Conservation (phyloP, 768 basidiomycete species). For the Lactifluus subvellereus region DNA sequence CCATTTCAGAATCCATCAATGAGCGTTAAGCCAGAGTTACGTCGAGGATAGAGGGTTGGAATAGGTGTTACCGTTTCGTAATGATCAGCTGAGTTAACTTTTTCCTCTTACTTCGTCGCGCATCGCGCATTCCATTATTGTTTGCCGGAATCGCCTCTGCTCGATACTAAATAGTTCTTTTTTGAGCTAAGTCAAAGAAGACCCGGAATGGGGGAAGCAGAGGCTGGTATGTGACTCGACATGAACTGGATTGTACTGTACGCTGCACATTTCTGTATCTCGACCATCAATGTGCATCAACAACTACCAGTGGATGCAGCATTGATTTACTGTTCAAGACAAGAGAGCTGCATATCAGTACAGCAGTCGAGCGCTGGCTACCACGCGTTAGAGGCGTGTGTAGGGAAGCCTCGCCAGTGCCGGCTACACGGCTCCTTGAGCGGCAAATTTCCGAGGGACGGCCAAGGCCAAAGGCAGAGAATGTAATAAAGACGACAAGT, state of each 20-base stretch:
- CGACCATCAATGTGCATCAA: background rate
- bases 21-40: slow-evolving; percentile 18
- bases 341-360: slow-evolving; percentile 1
- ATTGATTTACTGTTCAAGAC: background rate
- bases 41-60: slow-evolving; percentile 6
- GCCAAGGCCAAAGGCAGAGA: background rate
- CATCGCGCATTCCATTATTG: background rate
- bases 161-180: background rate
- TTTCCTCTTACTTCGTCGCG: background rate
- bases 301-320: background rate
- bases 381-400: slow-evolving; percentile 1
- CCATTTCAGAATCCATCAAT: background rate
- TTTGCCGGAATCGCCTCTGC: background rate
- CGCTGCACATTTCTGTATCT: background rate
- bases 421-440: background rate
- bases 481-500: slow-evolving; percentile 1
- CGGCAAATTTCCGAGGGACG: background rate
- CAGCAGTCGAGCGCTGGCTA: background rate
- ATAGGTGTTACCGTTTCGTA: slow-evolving; percentile 2
- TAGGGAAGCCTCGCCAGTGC: background rate
- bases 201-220: background rate
- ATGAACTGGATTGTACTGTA: background rate
- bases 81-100: background rate
- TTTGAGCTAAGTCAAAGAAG: background rate
- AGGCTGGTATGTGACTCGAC: background rate